Evolutionary conservation across 768 basidiomycete species (phyloP), one percentile per base, ranked within the genome.

Genomic region (Mycena olivaceomarginata): DNA sequence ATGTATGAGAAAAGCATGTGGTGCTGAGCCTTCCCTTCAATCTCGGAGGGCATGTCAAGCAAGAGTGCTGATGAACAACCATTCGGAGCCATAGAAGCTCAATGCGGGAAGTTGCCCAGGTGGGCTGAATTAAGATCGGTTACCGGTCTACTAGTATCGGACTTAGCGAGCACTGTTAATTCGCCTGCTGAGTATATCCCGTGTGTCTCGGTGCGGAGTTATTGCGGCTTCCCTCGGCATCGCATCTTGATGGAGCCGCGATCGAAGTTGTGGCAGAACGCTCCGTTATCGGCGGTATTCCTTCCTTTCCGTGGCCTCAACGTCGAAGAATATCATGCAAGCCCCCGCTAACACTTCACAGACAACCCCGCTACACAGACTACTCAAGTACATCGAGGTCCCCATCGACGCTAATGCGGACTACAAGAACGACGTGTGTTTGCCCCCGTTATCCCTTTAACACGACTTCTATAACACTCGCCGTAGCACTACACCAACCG

Each of bases 401-500:
- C 72, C 76, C 45, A 77, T 77, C 63, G 76, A 77, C 63, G 72
- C 72, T 66, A 62, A 77, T 66, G 76, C 76, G 64, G 57, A 73
- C 45, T 77, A 77, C 62, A 62, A 68, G 68, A 77, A 77, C 63
- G 77, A 77, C 43, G 77, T 77, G 64, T 45, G 56, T 53, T 67
- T 69, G 39, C 22, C 41, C 37, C 46, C 70, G 20, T 56, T 68
- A 11, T 68, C 48, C 67, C 67, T 68, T 68, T 53, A 53, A 56
- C 67, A 18, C 51, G 56, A 68, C 51, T 68, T 68, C 37, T 68
- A 68, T 18, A 68, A 56, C 67, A 53, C 48, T 18, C 51, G 20
- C 67, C 51, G 66, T 64, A 79, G 77, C 77, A 79, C 62, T 80
- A 79, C 79, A 66, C 75, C 56, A 80, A 82, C 69, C 70, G 81